These are phyloP conservation scores for Hibiscus trionum DNA, from an alignment of 345 rosid genomes.

Conservation along the genomic window DNA sequence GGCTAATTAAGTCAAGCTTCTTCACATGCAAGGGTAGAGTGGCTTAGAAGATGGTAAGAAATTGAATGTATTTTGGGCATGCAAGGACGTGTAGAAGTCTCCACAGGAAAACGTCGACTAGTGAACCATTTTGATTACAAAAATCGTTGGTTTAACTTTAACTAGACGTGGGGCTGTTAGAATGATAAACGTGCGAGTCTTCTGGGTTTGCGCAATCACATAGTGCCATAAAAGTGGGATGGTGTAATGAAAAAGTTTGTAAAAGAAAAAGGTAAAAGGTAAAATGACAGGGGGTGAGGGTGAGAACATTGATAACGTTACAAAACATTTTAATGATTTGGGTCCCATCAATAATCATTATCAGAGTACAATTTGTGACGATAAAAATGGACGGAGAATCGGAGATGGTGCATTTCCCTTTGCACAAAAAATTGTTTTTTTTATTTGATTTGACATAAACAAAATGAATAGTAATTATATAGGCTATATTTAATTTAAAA, in stretches of 20 bases:
- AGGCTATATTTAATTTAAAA: too few species aligned
- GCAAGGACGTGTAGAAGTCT: conserved; percentile 16
- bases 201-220: neutral
- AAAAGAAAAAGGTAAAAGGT: neutral
- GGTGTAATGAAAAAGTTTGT: neutral
- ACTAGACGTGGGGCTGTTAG: neutral
- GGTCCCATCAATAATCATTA: too few species aligned
- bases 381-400: neutral
- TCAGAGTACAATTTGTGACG: neutral
- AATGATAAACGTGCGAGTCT: neutral
- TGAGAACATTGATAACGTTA: conserved; percentile 5
- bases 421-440: neutral
- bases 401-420: neutral
- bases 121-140: neutral
- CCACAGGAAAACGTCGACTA: conserved; percentile 1
- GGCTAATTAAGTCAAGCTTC: too few species aligned
- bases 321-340: neutral
- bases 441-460: too few species aligned
- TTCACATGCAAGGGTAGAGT: too few species aligned
- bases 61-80: neutral
- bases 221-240: neutral
- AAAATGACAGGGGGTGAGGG: neutral
- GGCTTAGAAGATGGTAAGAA: too few species aligned
- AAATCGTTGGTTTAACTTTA: neutral
- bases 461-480: too few species aligned